Conservation (phyloP, 768 basidiomycete species). For the Xerocomellus dryophilus region DNA sequence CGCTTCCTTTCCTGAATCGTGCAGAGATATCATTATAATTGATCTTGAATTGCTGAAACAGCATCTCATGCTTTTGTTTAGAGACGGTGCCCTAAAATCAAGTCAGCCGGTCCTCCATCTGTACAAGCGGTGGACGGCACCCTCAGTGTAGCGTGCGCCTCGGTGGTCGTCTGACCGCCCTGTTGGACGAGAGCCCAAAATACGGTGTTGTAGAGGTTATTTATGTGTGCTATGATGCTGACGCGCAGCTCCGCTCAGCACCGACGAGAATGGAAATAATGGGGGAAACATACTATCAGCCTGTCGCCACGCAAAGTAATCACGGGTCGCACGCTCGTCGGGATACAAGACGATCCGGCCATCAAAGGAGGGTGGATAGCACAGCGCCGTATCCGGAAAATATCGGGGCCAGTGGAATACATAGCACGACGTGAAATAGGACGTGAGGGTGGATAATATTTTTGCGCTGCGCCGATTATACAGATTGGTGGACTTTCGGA, state of each 20-base stretch:
- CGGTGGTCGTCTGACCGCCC: slow-evolving; percentile 70
- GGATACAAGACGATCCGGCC: slow-evolving; percentile 86
- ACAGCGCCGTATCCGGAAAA: slow-evolving; percentile 68
- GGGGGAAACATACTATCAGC: slow-evolving; percentile 71
- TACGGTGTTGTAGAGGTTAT: slow-evolving; percentile 93
- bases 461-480: slow-evolving; percentile 89
- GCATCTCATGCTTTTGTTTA: slow-evolving; percentile 86
- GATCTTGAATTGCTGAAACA: slow-evolving; percentile 76
- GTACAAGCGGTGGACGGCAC: slow-evolving; percentile 39
- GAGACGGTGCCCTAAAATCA: slow-evolving; percentile 77
- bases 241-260: slow-evolving; percentile 16
- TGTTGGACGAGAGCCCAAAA: slow-evolving; percentile 94
- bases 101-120: slow-evolving; percentile 7
- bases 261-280: neutral
- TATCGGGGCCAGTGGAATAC: slow-evolving; percentile 81
- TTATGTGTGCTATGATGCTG: slow-evolving; percentile 77
- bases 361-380: slow-evolving; percentile 91
- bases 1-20: slow-evolving; percentile 81
- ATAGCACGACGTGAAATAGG: slow-evolving; percentile 88
- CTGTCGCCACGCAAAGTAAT: slow-evolving; percentile 97
- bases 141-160: slow-evolving; percentile 78
- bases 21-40: slow-evolving; percentile 81
- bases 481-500: slow-evolving; percentile 68
- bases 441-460: slow-evolving; percentile 78
- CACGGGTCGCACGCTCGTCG: slow-evolving; percentile 61